Evolutionary conservation across 1,284 basidiomycete genomes (phyloP).

Genomic region (Malassezia dermatis): DNA sequence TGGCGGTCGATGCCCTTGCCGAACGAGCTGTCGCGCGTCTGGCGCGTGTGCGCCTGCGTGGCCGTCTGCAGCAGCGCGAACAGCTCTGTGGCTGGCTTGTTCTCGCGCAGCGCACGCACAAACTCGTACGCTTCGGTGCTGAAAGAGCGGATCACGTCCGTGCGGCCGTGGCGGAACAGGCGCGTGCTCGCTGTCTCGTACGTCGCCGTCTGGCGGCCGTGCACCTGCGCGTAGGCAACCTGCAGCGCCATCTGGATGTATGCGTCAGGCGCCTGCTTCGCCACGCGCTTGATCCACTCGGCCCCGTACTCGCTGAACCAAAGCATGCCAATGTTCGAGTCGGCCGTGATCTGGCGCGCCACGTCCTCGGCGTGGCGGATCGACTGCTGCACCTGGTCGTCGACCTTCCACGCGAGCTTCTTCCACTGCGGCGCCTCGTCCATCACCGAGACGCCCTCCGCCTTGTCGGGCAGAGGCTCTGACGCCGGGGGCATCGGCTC

Average conservation of each 20-base stretch:
- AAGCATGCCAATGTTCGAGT: conserved; percentile 74
- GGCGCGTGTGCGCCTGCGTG: conserved; percentile 61
- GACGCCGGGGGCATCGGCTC: conserved; percentile 48
- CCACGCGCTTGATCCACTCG: conserved; percentile 75
- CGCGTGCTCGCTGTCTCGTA: conserved; percentile 91
- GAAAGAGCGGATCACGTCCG: conserved; percentile 77
- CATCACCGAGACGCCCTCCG: conserved; percentile 21
- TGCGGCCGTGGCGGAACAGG: conserved; percentile 79
- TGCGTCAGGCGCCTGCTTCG: conserved; percentile 76
- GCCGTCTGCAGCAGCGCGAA: conserved; percentile 60
- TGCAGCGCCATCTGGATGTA: conserved; percentile 89
- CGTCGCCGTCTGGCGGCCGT: conserved; percentile 70
- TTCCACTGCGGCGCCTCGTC: conserved; percentile 53
- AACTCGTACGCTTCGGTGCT: conserved; percentile 67
- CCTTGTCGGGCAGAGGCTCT: conserved; percentile 20
- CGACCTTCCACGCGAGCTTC: conserved; percentile 66
- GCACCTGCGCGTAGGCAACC: conserved; percentile 76
- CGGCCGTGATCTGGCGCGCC: conserved; percentile 58
- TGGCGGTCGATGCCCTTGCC: conserved; percentile 86
- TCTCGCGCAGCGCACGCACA: conserved; percentile 65
- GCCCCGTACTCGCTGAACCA: conserved; percentile 78
- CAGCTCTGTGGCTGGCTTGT: conserved; percentile 53
- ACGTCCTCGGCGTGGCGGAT: conserved; percentile 58
- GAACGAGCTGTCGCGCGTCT: conserved; percentile 68
- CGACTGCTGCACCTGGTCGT: conserved; percentile 56